A percentile compares a stretch with the other conserved stretches of the same genome.
phyloP scores from a whole-genome alignment of 495 filamentous ascomycete species.

The Halenospora varia region DNA sequence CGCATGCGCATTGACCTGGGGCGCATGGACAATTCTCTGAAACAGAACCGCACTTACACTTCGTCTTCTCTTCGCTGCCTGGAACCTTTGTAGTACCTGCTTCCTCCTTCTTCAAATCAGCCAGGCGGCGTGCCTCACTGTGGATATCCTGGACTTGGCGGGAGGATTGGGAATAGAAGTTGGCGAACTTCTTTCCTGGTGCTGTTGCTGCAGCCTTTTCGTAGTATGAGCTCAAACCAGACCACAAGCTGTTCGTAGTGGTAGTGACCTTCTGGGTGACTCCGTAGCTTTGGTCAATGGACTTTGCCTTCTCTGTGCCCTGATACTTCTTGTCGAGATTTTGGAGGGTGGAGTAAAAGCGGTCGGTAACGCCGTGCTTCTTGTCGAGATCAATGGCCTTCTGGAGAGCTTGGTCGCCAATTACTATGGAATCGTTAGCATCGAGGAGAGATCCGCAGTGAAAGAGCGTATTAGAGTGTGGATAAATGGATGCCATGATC shows the following conservation, averaged over 20 bases:
- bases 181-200: slow-evolving; percentile 76
- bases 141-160: slow-evolving; percentile 93
- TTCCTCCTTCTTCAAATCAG: slow-evolving; percentile 78
- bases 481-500: neutral
- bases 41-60: slow-evolving; percentile 38
- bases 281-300: slow-evolving; percentile 71
- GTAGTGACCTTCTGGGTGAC: slow-evolving; percentile 64
- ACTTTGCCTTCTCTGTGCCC: slow-evolving; percentile 71
- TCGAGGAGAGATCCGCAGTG: neutral
- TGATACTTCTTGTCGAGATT: slow-evolving; percentile 80
- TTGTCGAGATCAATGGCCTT: slow-evolving; percentile 83
- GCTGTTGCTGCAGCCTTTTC: slow-evolving; percentile 85
- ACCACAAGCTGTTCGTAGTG: slow-evolving; percentile 59
- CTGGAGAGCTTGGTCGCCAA: slow-evolving; percentile 82
- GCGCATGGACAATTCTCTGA: slow-evolving; percentile 26
- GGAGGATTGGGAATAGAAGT: slow-evolving; percentile 76
- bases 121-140: slow-evolving; percentile 78
- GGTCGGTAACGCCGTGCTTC: slow-evolving; percentile 77
- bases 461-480: too few relatives aligned
- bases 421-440: slow-evolving; percentile 19
- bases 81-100: slow-evolving; percentile 23
- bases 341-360: slow-evolving; percentile 68
- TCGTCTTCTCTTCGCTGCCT: slow-evolving; percentile 35
- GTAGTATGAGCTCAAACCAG: slow-evolving; percentile 75
- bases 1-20: slow-evolving; percentile 37